Conservation (phyloP, 192 early-diverging fungal genomes). For the Coemansia sp. region DNA sequence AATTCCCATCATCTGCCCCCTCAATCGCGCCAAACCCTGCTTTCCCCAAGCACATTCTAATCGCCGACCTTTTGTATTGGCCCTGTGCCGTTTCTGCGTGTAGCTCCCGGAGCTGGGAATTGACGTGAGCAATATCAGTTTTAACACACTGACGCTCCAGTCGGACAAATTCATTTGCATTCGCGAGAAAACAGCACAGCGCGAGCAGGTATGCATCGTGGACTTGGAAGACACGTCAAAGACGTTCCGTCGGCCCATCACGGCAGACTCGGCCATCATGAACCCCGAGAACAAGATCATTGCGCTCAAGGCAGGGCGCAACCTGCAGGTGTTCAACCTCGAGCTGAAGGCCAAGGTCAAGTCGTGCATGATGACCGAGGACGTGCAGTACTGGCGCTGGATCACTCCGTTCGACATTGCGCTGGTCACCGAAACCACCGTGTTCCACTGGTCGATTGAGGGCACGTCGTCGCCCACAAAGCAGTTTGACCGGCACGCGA, state of each 20-base stretch:
- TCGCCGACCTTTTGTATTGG: not conserved
- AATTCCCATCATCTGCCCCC: not conserved
- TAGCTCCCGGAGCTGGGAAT: conserved; percentile 90
- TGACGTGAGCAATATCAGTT: conserved; percentile 89
- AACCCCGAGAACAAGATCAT: conserved; percentile 91
- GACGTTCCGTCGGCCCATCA: conserved; percentile 85
- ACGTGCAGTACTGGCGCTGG: conserved; percentile 96
- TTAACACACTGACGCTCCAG: conserved; percentile 97
- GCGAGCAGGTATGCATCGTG: conserved; percentile 91
- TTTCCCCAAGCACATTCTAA: not conserved
- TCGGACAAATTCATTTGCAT: conserved; percentile 98
- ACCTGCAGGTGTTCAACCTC: conserved; percentile 97
- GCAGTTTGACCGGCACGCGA: conserved; percentile 90
- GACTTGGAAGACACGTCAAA: conserved; percentile 85
- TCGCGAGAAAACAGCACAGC: conserved; percentile 82
- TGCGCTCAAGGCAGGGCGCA: conserved; percentile 89
- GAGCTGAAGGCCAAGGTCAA: conserved; percentile 96
- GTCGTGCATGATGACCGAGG: conserved; percentile 85
- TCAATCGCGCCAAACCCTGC: conserved; percentile 1
- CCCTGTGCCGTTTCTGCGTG: too few species aligned
- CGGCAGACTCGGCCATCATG: conserved; percentile 98
- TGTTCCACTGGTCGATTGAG: conserved; percentile 98
- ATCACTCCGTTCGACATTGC: conserved; percentile 80
- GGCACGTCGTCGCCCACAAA: conserved; percentile 80
- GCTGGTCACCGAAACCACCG: conserved; percentile 80